Base-by-base conservation (phyloP, 768 basidiomycete genomes). In the Hypholoma sublateritium region DNA sequence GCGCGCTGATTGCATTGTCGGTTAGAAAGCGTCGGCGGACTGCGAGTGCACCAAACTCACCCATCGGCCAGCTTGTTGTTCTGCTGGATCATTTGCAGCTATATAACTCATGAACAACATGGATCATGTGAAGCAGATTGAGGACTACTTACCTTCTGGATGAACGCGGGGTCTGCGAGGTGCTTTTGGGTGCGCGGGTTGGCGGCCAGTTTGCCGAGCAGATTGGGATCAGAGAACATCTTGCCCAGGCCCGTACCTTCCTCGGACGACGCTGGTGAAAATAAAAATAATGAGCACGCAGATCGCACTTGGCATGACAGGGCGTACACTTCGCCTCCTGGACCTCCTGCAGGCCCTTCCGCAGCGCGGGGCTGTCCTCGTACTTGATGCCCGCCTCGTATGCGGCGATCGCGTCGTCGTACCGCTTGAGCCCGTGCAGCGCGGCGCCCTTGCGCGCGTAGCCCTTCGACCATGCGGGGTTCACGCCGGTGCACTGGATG, bases 391-490 rank as follows among this genome's bases (percentile, higher is more conserved):
- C 95, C 24, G 76, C 74, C 66, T 95, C 86, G 72, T 96, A 96
- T 7, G 88, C 85, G 54, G 81, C 77, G 62, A 96, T 88, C 6
- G 94, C 94, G 14, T 95, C 92, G 56, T 87, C 89, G 65, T 84
- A 96, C 69, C 80, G 77, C 56, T 80, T 79, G 35, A 84, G 78
- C 32, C 95, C 95, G 66, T 97, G 95, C 58, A 97, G 74, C 24
- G 95, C 95, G 48, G 95, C 95, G 45, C 95, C 95, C 69, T 94
- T 94, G 55, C 95, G 84, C 14, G 88, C 89, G 74, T 88, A 93
- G 5, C 95, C 94, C 70, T 98, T 98, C 24, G 87, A 77, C 91
- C 95, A 97, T 1, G 81, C 75, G 4, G 91, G 85, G 63, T 88
- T 91, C 56, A 89, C 76, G 65, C 82, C 81, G 67, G 95, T 80